Evolutionary conservation across 805 yeast species (phyloP), one percentile per base, ranked within the genome.

Genomic region (Candida sanyiensis): DNA sequence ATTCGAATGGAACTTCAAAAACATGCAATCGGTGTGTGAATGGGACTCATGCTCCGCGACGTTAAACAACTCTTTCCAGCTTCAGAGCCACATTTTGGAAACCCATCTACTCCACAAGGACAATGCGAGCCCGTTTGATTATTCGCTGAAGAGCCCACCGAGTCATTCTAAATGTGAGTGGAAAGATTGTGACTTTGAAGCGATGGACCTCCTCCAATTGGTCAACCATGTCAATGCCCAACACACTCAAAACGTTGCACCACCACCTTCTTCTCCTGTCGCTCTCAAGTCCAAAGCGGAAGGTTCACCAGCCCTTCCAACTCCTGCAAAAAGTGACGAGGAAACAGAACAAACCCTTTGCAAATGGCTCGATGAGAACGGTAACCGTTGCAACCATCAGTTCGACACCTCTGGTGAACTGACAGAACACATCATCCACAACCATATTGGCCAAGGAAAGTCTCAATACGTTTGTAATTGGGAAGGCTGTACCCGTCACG

Each of bases 361-460:
- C 37, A 33, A 48, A 33, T 56, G 60, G 61, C n/a, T n/a, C n/a
- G 35, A 38, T 5, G 36, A 21, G n/a, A 40, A 45, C 19, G 29
- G 28, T 6, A 35, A 38, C 4, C 8, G 13, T 7, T 93, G 97
- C 56, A 63, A 63, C 28, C 44, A 50, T 32, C 44, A 45, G 2
- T 88, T 85, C 51, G 40, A 52, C 4, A 57, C 71, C 6, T 72
- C 83, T 3, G 74, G 75, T 11, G 82, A 72, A 6, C 66, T 93
- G 37, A 86, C 88, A 27, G 65, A 72, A 5, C 98, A 93, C 59
- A 52, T 93, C 15, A 71, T 77, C 7, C 58, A 64, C 6, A 69
- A 60, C 15, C 98, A 93, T 56, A 66, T 93, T 13, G 83, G 83
- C 2, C 72, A 80, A 8, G 88, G 96, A 2, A 73, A 82, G 54